phyloP scores from a whole-genome alignment of 371 early-diverging fungal species.

The Globomyces sp. region DNA sequence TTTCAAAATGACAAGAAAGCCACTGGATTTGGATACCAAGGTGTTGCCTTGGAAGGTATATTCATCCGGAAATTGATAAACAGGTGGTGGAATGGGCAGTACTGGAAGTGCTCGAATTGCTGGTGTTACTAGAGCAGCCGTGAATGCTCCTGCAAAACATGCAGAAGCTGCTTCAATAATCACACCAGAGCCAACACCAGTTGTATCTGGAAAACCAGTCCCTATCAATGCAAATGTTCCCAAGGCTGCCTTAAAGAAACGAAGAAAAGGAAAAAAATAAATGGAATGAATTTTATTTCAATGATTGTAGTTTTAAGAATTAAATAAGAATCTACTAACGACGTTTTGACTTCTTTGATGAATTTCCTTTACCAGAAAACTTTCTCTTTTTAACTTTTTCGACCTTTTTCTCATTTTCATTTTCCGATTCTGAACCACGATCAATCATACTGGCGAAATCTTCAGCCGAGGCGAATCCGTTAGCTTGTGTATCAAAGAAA shows the following conservation, averaged over 20 bases:
- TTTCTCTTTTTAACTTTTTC: background rate
- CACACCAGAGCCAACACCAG: too few species aligned
- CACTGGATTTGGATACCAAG: background rate
- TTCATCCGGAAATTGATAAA: background rate
- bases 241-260: background rate
- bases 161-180: too few species aligned
- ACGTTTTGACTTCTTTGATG: background rate
- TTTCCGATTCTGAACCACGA: slow-evolving; percentile 20
- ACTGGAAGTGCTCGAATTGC: slow-evolving; percentile 10
- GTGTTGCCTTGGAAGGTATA: slow-evolving; percentile 2
- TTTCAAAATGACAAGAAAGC: background rate
- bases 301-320: background rate
- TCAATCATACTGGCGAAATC: slow-evolving; percentile 37
- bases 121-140: background rate
- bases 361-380: slow-evolving; percentile 5
- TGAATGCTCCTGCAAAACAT: background rate
- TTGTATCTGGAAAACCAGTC: too few species aligned
- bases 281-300: background rate
- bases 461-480: slow-evolving; percentile 39
- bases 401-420: slow-evolving; percentile 1
- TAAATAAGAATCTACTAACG: too few species aligned
- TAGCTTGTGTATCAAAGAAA: slow-evolving; percentile 29
- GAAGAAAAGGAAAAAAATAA: slow-evolving; percentile 4
- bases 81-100: background rate
- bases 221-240: too few species aligned